Evolutionary conservation across 441 rosid genomes (phyloP), one percentile per base, ranked within the genome.

Genomic region (Croton setiger): DNA sequence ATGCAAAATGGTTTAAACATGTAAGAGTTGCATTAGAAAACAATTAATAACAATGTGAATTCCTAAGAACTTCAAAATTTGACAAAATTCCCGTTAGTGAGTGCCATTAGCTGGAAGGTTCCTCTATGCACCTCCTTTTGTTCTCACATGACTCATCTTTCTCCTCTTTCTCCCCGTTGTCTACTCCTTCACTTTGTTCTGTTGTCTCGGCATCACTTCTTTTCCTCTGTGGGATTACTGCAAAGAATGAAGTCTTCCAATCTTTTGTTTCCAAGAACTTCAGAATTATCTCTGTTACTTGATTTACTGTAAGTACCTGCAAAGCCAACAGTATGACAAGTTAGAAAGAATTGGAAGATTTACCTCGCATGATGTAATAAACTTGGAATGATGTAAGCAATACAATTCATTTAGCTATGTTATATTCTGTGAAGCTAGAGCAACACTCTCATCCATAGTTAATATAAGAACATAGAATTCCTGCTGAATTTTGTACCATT

Each of bases 241-340:
- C 84, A 73, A 90, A 92, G 83, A 94, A 94, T 4, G 97, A 85
- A 60, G 76, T 76, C 81, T 86, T 87, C 99, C 97, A 92, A 77
- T 92, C 92, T 77, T 61, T 83, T 10, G 92, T 88, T 82, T 91
- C 97, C 80, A 86, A 64, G 77, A 74, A 91, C 84, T 84, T 85
- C 4, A 90, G 88, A 31, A 92, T 88, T 68, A 94, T 91, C 87
- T 91, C 96, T 54, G 87, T 60, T 64, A 94, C 99, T 81, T 92
- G 98, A 78, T 94, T 94, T 68, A 92, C 96, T 31, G 99, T 90
- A 44, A 94, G 97, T 35, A 94, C 96, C 97, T 91, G 84, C 63
- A 65, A 2, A 23, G 67, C 20, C 44, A 36, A 33, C 27, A 63
- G 52, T 35, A 45, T 7, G 48, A 60, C 41, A 45, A 51, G 56